phyloP scores from a whole-genome alignment of 1,284 basidiomycete species.

The Heterobasidion parviporum region DNA sequence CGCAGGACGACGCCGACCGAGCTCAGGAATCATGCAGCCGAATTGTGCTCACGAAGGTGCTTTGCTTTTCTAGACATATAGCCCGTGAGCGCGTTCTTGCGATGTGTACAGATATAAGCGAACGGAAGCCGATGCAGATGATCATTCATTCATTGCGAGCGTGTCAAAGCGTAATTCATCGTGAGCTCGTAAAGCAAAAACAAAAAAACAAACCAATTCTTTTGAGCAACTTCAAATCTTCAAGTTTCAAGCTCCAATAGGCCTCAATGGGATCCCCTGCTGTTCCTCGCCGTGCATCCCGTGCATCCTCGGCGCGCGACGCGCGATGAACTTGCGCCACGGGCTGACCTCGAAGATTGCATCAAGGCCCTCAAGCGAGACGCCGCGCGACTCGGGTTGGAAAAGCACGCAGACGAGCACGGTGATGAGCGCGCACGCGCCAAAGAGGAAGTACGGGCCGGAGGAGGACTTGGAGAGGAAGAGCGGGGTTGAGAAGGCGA shows the following conservation, averaged over 20 bases:
- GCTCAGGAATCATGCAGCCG: too few species aligned
- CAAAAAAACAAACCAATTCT: too few species aligned
- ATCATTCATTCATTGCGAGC: too few species aligned
- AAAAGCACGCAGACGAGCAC: conserved; percentile 30
- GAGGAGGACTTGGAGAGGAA: conserved; percentile 35
- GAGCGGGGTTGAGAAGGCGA: conserved; percentile 37
- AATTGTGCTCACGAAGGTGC: too few species aligned
- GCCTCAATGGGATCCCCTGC: background rate
- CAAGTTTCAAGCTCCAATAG: background rate
- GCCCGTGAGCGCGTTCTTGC: too few species aligned
- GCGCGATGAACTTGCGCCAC: conserved; percentile 12
- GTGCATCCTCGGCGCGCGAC: background rate
- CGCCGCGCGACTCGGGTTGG: conserved; percentile 38
- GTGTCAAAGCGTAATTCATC: too few species aligned
- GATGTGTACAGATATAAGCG: too few species aligned
- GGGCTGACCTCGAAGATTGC: conserved; percentile 25
- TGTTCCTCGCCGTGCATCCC: background rate
- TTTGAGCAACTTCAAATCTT: too few species aligned
- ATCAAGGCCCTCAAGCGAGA: conserved; percentile 34
- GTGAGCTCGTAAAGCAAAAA: too few species aligned
- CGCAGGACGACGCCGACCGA: too few species aligned
- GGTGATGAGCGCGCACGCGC: conserved; percentile 27
- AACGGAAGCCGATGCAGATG: too few species aligned
- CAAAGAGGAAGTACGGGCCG: conserved; percentile 43
- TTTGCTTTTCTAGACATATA: too few species aligned